Base-by-base conservation (phyloP, 148 eudicot species). In the Gaultheria prostrata region DNA sequence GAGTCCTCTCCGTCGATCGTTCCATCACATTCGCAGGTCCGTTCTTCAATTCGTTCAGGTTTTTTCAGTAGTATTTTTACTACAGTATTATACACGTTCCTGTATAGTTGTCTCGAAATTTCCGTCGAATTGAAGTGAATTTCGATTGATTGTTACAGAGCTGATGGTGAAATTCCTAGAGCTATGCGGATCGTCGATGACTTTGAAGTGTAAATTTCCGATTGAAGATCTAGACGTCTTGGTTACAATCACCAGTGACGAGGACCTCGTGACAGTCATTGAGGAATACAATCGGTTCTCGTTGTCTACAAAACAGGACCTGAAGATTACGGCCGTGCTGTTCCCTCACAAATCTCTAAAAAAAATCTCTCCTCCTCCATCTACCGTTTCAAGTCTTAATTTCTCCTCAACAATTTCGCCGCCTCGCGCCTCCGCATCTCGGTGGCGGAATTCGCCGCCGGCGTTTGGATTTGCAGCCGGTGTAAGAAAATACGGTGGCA, bases 1-100 rank as follows among this genome's bases (percentile, higher is more conserved):
- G 98, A 12, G 93, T 95, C 63, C 94, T 95, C 77, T 77, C 98
- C 78, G 92, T 95, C 20, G 53, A 86, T 12, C 90, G 92, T 79
- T 88, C 92, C 88, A 77, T 92, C 83, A 84, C 95, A 8, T 94
- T 93, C 50, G 39, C 93, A 32, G 98, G 98, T 95, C 12, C 82
- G 89, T 85, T 39, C 26, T 5, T 63, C 10, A 8, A 18, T 57
- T 56, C 18, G n/a, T n/a, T n/a, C n/a, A n/a, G n/a, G n/a, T n/a
- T 1, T 56, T 56, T 56, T 56, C n/a, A 56, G 20, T 53, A 13
- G 0, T 53, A 17, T 56, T 17, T 4, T 4, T 17, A 56, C 1
- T 1, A 6, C 11, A 12, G 12, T 49, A 7, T 49, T 11, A 8
- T 49, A 49, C 53, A 12, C 9, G 53, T 49, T 10, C 13, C 12